Base-by-base conservation (phyloP, 371 early-diverging fungal genomes). In the Mortierella sp. region DNA sequence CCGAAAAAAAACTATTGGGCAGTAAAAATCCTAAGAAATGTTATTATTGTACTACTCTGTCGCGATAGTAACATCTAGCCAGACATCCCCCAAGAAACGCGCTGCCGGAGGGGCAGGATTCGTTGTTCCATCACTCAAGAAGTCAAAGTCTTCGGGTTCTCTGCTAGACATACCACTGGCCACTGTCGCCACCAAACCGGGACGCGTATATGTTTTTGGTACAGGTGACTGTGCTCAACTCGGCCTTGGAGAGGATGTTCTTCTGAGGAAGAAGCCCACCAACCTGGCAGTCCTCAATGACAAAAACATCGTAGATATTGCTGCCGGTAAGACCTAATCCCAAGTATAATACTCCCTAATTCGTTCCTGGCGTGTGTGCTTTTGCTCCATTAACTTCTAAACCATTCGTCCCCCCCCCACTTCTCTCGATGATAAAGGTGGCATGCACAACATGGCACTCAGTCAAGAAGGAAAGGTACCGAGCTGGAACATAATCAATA, bases 211-310 rank as follows among this genome's bases (percentile, higher is more conserved):
- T 84, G 96, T 96, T 26, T 95, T 97, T 83, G 99, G 99, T 28
- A 94, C 92, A 39, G 97, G 97, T 64, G 97, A 97, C 77, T 95
- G 96, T 63, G 97, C 95, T 22, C 99, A 99, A 88, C 93, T 98
- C 30, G 99, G 99, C 28, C 87, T 98, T 20, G 96, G 95, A 11
- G 92, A 94, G 63, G 96, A 96, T 64, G 90, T 92, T 70, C 61
- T 89, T 12, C 90, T 90, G 68, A 89, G 91, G 57, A 93, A 91
- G 74, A 90, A 89, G 78, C 98, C 98, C 37, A 90, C 87, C 74
- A 89, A 90, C 26, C 83, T 97, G 4, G 79, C 84, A 9, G 91
- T 85, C 18, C 91, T 99, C 55, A 85, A 85, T 24, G 86, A 86
- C 68, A 78, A 86, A 54, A 83, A 91, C 14, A 90, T 97, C 55